phyloP scores from a whole-genome alignment of 208 protist genomes.

The Wallacemonas sp. region DNA sequence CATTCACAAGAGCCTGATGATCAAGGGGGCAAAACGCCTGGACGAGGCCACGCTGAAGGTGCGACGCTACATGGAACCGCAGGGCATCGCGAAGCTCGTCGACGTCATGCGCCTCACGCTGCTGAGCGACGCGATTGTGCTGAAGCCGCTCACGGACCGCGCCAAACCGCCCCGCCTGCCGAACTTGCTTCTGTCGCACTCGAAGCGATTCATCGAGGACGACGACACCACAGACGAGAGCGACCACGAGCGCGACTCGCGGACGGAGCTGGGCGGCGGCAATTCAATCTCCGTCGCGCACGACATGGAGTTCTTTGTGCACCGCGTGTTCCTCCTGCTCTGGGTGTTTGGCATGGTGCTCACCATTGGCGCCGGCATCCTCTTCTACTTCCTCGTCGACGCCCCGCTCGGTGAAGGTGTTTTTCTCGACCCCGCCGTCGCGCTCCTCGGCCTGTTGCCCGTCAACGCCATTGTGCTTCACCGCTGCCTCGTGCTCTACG shows the following conservation, averaged over 20 bases:
- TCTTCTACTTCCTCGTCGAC: conserved; percentile 41
- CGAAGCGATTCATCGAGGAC: conserved; percentile 55
- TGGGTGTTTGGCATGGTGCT: conserved; percentile 70
- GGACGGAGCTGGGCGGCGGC: conserved; percentile 55
- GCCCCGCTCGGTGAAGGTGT: conserved; percentile 60
- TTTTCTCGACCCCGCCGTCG: conserved; percentile 69
- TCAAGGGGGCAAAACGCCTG: conserved; percentile 61
- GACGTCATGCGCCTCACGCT: conserved; percentile 81
- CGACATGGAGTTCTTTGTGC: conserved; percentile 86
- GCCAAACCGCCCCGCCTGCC: conserved; percentile 72
- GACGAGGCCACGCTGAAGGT: conserved; percentile 66
- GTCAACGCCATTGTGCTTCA: conserved; percentile 85
- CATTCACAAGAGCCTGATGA: conserved; percentile 76
- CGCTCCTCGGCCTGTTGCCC: conserved; percentile 81
- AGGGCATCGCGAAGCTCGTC: conserved; percentile 77
- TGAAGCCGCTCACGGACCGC: conserved; percentile 67
- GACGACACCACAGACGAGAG: conserved; percentile 84
- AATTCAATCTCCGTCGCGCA: conserved; percentile 81
- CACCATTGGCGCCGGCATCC: conserved; percentile 39
- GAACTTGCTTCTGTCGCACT: conserved; percentile 47
- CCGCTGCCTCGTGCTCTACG: conserved; percentile 78
- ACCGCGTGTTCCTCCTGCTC: conserved; percentile 70
- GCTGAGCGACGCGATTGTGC: conserved; percentile 71
- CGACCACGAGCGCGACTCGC: conserved; percentile 74
- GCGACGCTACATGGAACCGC: conserved; percentile 70